phyloP scores from a whole-genome alignment of 345 rosid species.

The Dipteronia sinensis region DNA sequence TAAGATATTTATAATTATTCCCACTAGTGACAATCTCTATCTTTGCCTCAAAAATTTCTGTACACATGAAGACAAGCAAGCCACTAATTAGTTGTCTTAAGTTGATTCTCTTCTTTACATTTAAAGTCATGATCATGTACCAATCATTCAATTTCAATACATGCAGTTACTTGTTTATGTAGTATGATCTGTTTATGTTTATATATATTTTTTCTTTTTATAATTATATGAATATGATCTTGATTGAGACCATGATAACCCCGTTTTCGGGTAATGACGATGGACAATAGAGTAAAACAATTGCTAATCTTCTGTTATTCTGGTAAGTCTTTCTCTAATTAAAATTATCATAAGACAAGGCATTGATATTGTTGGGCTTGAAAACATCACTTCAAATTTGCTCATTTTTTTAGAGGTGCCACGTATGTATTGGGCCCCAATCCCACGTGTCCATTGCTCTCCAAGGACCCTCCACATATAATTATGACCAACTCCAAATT shows the following conservation, averaged over 20 bases:
- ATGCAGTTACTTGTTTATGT: conserved; percentile 20
- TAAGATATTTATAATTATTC: neutral
- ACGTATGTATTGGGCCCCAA: neutral
- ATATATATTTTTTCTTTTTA: neutral
- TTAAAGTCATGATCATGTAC: neutral
- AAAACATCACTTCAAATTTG: neutral
- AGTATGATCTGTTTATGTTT: neutral
- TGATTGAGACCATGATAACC: neutral
- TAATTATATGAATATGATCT: neutral
- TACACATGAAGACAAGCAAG: neutral
- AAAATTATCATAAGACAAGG: neutral
- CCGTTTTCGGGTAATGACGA: conserved; percentile 21
- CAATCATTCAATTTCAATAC: conserved; percentile 13
- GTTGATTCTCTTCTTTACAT: neutral
- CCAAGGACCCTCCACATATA: neutral
- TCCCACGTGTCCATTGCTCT: neutral
- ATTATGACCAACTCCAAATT: neutral
- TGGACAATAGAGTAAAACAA: conserved; percentile 12
- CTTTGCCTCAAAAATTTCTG: neutral
- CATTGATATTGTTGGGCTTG: neutral
- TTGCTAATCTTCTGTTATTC: conserved; percentile 20
- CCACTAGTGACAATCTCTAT: neutral
- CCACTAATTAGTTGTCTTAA: conserved; percentile 6
- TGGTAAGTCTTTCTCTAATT: neutral
- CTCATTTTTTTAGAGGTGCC: too few species aligned